These are phyloP conservation scores for Elsinoe batatas DNA, from an alignment of 2,329 filamentous ascomycete species.

Conservation along the genomic window DNA sequence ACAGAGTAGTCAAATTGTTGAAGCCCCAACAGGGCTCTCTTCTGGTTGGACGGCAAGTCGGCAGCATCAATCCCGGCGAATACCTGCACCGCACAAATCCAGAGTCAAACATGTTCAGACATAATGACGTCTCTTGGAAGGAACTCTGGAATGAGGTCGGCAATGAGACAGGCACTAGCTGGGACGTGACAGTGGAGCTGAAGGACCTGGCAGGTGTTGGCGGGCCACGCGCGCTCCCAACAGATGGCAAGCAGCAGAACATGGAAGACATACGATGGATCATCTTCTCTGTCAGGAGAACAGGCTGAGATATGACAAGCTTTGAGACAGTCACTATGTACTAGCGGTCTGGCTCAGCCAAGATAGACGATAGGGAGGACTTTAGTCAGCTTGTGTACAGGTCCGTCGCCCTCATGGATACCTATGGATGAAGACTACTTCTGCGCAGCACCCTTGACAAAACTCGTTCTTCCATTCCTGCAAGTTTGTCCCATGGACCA, in stretches of 20 bases:
- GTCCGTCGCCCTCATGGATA: no score
- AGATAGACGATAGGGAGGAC: not conserved
- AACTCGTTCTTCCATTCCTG: no score
- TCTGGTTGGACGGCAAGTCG: slow-evolving; percentile 32
- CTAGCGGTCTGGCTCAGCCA: no score
- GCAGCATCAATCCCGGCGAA: slow-evolving; percentile 24
- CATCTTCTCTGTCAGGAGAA: not conserved
- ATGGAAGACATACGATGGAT: not conserved
- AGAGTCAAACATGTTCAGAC: slow-evolving; percentile 25
- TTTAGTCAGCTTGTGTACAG: no score
- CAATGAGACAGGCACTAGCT: slow-evolving; percentile 28
- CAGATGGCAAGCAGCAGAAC: not conserved
- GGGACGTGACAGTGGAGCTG: slow-evolving; percentile 26
- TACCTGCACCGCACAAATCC: slow-evolving; percentile 17
- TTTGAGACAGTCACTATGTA: no score
- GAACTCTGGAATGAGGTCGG: slow-evolving; percentile 32
- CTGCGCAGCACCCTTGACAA: no score
- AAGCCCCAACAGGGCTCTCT: slow-evolving; percentile 27
- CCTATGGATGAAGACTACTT: no score
- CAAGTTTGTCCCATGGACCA: no score
- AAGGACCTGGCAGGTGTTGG: slow-evolving; percentile 11
- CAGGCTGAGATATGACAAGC: not conserved
- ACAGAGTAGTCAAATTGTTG: slow-evolving; percentile 26
- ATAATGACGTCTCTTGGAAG: slow-evolving; percentile 29
- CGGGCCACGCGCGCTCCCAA: not conserved